phyloP scores from a whole-genome alignment of 2,329 filamentous ascomycete genomes.

The Geoglossum cookeanum region DNA sequence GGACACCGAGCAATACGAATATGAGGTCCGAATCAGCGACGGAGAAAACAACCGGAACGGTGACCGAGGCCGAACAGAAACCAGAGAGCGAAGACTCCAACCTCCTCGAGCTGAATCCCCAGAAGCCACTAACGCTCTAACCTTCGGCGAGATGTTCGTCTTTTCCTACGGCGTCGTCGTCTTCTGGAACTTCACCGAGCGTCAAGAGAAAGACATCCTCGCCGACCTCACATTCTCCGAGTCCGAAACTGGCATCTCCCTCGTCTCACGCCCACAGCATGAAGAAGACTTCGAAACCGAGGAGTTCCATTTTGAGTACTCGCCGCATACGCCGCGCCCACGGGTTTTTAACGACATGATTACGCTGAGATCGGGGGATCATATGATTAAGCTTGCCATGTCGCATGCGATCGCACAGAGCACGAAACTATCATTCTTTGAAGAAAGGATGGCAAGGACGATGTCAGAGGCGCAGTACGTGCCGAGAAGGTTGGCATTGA shows the following conservation, averaged over 20 bases:
- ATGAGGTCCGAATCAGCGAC: slow-evolving; percentile 16
- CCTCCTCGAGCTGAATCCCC: slow-evolving; percentile 1
- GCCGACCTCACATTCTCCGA: slow-evolving; percentile 84
- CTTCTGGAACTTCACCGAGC: slow-evolving; percentile 96
- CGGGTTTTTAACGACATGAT: slow-evolving; percentile 99
- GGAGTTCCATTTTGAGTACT: slow-evolving; percentile 98
- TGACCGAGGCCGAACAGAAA: not conserved
- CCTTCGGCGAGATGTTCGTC: slow-evolving; percentile 88
- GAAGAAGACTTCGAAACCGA: slow-evolving; percentile 93
- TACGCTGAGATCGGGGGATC: slow-evolving; percentile 78
- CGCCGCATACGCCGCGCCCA: slow-evolving; percentile 62
- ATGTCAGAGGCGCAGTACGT: slow-evolving; percentile 89
- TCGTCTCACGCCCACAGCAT: slow-evolving; percentile 61
- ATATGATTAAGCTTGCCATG: slow-evolving; percentile 98
- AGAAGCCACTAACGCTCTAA: slow-evolving; percentile 36
- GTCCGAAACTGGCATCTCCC: slow-evolving; percentile 41
- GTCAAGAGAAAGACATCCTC: slow-evolving; percentile 89
- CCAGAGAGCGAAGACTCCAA: not conserved
- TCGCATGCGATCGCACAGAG: slow-evolving; percentile 95
- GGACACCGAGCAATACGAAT: slow-evolving; percentile 40
- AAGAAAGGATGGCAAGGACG: slow-evolving; percentile 85
- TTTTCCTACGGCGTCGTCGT: slow-evolving; percentile 95
- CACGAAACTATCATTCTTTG: slow-evolving; percentile 89
- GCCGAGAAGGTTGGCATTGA: slow-evolving; percentile 71
- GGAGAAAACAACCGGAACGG: slow-evolving; percentile 1